These are phyloP conservation scores for Termitomyces sp. DNA, from an alignment of 1,284 basidiomycete genomes.

Conservation along the genomic window DNA sequence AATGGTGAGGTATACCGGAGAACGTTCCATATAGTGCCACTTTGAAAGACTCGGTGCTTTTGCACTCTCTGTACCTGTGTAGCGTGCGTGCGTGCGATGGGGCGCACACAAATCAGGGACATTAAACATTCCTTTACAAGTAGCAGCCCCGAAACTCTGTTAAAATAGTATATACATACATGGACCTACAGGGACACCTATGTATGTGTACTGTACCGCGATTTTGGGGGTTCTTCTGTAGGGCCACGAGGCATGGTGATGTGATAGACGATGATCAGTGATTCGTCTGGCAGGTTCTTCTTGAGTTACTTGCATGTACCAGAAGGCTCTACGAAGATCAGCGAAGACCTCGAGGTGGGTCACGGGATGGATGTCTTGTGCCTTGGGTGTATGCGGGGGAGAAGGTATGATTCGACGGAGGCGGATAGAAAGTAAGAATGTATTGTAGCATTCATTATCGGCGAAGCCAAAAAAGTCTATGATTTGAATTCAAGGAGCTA, in stretches of 20 bases:
- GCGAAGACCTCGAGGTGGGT: conserved; percentile 1
- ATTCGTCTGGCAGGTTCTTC: not conserved
- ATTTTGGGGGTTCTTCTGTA: not conserved
- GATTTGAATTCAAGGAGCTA: not conserved
- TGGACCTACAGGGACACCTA: not conserved
- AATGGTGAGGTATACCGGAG: not conserved
- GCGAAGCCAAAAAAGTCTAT: not conserved
- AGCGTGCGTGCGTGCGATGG: not conserved
- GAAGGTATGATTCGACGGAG: no score
- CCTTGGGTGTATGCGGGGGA: not conserved
- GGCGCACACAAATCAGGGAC: not conserved
- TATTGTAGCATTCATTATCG: not conserved
- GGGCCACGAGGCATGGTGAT: conserved; percentile 3
- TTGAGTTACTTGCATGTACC: not conserved
- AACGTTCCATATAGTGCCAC: not conserved
- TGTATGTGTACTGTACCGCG: not conserved
- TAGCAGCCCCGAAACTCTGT: not conserved
- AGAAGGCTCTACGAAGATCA: not conserved
- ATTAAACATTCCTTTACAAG: not conserved
- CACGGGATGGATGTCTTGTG: not conserved
- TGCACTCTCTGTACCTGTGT: no score
- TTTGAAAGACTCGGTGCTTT: no score
- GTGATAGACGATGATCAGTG: conserved; percentile 1
- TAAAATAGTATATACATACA: not conserved
- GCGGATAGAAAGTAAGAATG: no score